A percentile compares a stretch with the other conserved stretches of the same genome.
phyloP scores from a whole-genome alignment of 768 basidiomycete genomes.

The Rhodotorula diobovata region DNA sequence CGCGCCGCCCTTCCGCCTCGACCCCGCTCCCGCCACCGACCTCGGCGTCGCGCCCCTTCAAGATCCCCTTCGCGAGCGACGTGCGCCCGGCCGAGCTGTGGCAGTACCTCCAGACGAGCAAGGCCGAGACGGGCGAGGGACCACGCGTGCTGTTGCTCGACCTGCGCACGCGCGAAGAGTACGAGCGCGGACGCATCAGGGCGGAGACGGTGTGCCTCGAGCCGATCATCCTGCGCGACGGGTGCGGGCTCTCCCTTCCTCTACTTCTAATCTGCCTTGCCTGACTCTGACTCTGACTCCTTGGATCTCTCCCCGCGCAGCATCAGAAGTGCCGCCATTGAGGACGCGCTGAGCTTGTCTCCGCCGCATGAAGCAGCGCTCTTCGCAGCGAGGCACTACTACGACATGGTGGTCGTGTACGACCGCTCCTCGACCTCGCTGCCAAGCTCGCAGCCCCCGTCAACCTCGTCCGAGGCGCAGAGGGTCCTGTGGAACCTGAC shows the following conservation, averaged over 20 bases:
- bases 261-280: too few relatives aligned
- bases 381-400: constrained; percentile 81
- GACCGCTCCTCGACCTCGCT: constrained; percentile 58
- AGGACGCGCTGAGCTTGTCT: constrained; percentile 66
- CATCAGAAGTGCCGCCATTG: constrained; percentile 62
- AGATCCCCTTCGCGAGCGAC: constrained; percentile 24
- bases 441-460: constrained; percentile 52
- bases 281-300: neutral
- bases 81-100: constrained; percentile 18
- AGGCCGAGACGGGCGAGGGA: constrained; percentile 16
- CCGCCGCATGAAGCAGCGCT: constrained; percentile 66
- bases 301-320: constrained; percentile 49
- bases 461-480: constrained; percentile 50
- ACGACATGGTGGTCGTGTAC: constrained; percentile 81
- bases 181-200: constrained; percentile 67
- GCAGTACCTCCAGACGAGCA: constrained; percentile 45
- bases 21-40: constrained; percentile 1
- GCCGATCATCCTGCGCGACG: constrained; percentile 66
- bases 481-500: constrained; percentile 50
- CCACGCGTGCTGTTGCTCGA: constrained; percentile 66
- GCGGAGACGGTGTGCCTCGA: constrained; percentile 73
- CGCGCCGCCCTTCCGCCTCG: neutral
- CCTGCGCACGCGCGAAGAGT: constrained; percentile 71
- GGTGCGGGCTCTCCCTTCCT: constrained; percentile 53
- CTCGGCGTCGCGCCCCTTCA: neutral